Evolutionary conservation across 495 filamentous ascomycete species (phyloP).

Genomic region (Aspergillus affinis): DNA sequence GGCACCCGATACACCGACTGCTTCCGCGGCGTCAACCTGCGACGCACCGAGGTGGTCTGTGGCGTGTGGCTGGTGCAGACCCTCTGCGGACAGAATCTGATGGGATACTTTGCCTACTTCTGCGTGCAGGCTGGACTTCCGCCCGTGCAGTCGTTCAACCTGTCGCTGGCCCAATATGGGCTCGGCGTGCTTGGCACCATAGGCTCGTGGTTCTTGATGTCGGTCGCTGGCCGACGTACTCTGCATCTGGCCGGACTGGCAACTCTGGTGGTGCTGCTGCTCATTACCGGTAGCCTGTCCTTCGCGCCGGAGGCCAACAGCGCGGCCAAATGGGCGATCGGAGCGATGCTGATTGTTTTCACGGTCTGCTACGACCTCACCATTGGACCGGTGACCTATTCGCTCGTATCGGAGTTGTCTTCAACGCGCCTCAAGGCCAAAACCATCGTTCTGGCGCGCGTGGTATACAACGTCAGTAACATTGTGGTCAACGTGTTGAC

Average conservation of each 20-base stretch:
- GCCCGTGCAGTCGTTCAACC: slow-evolving; percentile 55
- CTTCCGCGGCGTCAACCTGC: slow-evolving; percentile 65
- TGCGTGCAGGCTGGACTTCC: slow-evolving; percentile 63
- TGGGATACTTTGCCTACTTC: slow-evolving; percentile 71
- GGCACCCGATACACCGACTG: slow-evolving; percentile 64
- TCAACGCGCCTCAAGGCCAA: slow-evolving; percentile 66
- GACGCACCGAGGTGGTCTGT: slow-evolving; percentile 67
- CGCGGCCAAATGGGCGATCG: slow-evolving; percentile 30
- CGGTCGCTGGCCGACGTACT: slow-evolving; percentile 59
- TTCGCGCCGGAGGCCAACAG: slow-evolving; percentile 50
- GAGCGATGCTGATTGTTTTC: slow-evolving; percentile 62
- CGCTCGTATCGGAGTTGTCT: slow-evolving; percentile 65
- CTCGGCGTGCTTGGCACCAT: slow-evolving; percentile 65
- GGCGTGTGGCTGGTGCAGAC: slow-evolving; percentile 73
- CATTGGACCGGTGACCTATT: slow-evolving; percentile 71
- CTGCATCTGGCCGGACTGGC: slow-evolving; percentile 64
- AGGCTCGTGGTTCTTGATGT: slow-evolving; percentile 66
- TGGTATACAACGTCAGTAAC: slow-evolving; percentile 64
- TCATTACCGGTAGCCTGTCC: slow-evolving; percentile 63
- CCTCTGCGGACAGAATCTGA: slow-evolving; percentile 65
- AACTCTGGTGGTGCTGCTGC: slow-evolving; percentile 54
- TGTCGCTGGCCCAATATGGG: slow-evolving; percentile 66
- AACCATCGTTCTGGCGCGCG: slow-evolving; percentile 61
- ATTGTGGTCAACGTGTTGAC: slow-evolving; percentile 66
- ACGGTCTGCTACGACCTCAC: slow-evolving; percentile 66